Evolutionary conservation across 2,329 filamentous ascomycete species (phyloP), one percentile per base, ranked within the genome.

Genomic region (Aspergillus unguis): DNA sequence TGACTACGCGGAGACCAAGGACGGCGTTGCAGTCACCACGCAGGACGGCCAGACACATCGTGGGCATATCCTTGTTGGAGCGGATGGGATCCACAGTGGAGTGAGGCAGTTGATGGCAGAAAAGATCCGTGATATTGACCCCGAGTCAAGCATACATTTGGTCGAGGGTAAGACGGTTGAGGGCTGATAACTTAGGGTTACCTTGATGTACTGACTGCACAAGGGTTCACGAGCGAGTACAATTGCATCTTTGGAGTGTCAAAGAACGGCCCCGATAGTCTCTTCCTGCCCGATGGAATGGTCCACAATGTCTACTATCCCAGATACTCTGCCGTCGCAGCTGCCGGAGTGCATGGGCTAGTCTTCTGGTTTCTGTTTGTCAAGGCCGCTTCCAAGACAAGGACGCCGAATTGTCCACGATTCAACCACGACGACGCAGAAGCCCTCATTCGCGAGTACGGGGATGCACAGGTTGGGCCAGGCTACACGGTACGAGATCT

Each of bases 281-380:
- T 26, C 4, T 50, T 50, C 11, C 37, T 50, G 5, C 40, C 38
- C 9, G 40, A 50, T 31, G 40, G 28, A 23, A 44, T 36, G 29
- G 48, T 50, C 17, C 40, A 50, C 29, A 50, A 50, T 23, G 38
- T 35, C 3, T 50, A 50, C 23, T 36, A 50, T 29, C 3, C 9
- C 38, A 10, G 28, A 3, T 36, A 44, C 27, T 50, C 48, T 9
- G 38, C 28, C 2, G 38, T 50, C 10, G 48, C 38, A 8, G 48
- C 48, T 10, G 33, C 38, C 17, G 48, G 48, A 1, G 48, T 44
- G 23, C 29, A 11, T 28, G 48, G 48, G 1, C 40, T 50, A 23
- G 48, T 43, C 7, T 50, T 50, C 28, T 50, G 48, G 48, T 50
- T 50, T 28, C 31, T 50, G 5, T 50, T 50, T 25, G 48, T 44